These are phyloP conservation scores for Neoboletus brunneissimus DNA, from an alignment of 768 basidiomycete genomes.

Conservation along the genomic window DNA sequence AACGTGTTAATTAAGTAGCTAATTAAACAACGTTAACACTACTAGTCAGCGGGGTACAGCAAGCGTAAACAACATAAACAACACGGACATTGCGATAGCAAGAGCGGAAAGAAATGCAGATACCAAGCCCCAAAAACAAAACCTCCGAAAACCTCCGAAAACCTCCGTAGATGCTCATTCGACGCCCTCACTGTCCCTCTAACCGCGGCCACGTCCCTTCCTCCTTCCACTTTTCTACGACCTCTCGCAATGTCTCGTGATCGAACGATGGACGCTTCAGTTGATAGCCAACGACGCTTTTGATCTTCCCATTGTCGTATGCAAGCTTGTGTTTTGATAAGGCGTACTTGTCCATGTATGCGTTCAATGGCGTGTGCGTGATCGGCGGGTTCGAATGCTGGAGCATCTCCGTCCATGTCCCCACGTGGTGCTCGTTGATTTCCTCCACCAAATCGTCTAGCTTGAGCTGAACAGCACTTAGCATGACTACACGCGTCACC, in stretches of 20 bases:
- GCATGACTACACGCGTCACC: neutral
- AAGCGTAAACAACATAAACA: conserved; percentile 11
- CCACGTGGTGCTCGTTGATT: conserved; percentile 81
- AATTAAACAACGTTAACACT: conserved; percentile 23
- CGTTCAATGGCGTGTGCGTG: conserved; percentile 65
- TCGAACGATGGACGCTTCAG: conserved; percentile 61
- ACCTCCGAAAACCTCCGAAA: conserved; percentile 9
- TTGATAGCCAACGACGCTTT: conserved; percentile 66
- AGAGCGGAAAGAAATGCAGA: conserved; percentile 11
- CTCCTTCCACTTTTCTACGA: conserved; percentile 77
- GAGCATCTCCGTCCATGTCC: conserved; percentile 82
- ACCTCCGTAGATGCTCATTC: conserved; percentile 13
- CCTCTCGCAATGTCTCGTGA: conserved; percentile 59
- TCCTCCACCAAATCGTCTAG: conserved; percentile 74
- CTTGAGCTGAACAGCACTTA: conserved; percentile 43
- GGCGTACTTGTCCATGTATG: conserved; percentile 75
- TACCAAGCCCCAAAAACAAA: conserved; percentile 18
- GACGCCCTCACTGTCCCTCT: conserved; percentile 11
- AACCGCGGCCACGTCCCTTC: conserved; percentile 48
- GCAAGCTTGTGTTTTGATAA: conserved; percentile 69
- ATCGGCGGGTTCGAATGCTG: conserved; percentile 66
- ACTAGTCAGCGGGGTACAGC: conserved; percentile 30
- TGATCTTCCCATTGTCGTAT: conserved; percentile 71
- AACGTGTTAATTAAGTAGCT: conserved; percentile 10
- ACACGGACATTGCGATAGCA: conserved; percentile 15